Evolutionary conservation across 495 filamentous ascomycete species (phyloP).

Genomic region (Penicillium longicatenatum): DNA sequence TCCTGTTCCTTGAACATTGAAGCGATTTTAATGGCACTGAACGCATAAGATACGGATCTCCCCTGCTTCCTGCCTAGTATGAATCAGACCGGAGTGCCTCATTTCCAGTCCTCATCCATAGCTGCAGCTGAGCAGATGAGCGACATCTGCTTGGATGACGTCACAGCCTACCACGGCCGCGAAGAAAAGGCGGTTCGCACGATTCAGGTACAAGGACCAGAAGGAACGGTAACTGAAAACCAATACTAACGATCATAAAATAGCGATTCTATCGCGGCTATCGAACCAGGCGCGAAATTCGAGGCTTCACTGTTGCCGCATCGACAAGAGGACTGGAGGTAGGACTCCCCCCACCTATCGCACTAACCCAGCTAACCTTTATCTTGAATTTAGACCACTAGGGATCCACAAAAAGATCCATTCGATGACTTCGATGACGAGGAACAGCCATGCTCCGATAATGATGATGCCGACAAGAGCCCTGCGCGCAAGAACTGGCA

Average conservation of each 20-base stretch:
- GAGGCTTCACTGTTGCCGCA: slow-evolving; percentile 64
- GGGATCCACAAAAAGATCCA: slow-evolving; percentile 47
- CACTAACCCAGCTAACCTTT: neutral
- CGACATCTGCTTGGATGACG: slow-evolving; percentile 18
- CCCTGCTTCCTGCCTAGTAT: neutral
- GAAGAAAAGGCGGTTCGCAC: slow-evolving; percentile 48
- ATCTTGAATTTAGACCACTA: neutral
- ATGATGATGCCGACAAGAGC: slow-evolving; percentile 21
- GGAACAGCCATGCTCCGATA: slow-evolving; percentile 35
- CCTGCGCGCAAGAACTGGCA: slow-evolving; percentile 73
- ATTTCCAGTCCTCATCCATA: neutral
- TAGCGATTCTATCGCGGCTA: slow-evolving; percentile 74
- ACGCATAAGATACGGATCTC: neutral
- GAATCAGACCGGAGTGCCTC: neutral
- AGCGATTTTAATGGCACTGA: too few species aligned
- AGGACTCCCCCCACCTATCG: neutral
- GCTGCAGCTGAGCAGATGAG: neutral
- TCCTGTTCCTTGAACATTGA: neutral
- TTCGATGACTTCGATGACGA: slow-evolving; percentile 6
- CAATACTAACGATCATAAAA: neutral
- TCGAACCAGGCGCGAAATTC: slow-evolving; percentile 63
- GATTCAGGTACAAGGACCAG: slow-evolving; percentile 43
- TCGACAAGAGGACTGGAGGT: slow-evolving; percentile 69
- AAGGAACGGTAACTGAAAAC: too few species aligned
- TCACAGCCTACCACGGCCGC: slow-evolving; percentile 17